phyloP scores from a whole-genome alignment of 2,329 filamentous ascomycete species.

The Nemania diffusa region DNA sequence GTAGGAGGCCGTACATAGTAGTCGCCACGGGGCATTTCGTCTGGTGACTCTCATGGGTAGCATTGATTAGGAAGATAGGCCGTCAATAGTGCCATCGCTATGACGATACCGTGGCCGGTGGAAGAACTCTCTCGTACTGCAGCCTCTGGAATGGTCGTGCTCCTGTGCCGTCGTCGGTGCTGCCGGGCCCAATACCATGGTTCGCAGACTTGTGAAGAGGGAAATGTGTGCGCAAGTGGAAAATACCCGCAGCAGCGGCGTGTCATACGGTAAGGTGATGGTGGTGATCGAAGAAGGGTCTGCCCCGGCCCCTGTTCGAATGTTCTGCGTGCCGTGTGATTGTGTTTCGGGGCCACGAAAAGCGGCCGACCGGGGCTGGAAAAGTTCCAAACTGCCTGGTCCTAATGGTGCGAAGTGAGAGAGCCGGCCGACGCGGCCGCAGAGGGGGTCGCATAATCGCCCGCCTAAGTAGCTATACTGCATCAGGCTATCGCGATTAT shows the following conservation, averaged over 20 bases:
- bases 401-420: background rate
- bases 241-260: conserved; percentile 23
- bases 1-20: conserved; percentile 16
- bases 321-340: conserved; percentile 21
- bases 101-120: background rate
- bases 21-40: background rate
- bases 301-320: background rate
- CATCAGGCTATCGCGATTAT: conserved; percentile 37
- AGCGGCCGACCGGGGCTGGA: conserved; percentile 19
- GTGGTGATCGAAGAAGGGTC: background rate
- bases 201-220: conserved; percentile 15
- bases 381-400: conserved; percentile 15
- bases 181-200: conserved; percentile 35
- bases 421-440: conserved; percentile 22
- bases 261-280: too few species aligned
- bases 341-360: conserved; percentile 24
- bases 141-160: background rate
- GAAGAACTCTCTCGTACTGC: conserved; percentile 23
- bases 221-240: conserved; percentile 21
- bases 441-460: conserved; percentile 22
- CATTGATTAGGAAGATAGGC: too few species aligned
- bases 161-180: conserved; percentile 15
- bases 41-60: background rate
- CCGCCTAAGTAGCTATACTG: conserved; percentile 19
- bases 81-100: background rate